Base-by-base conservation (phyloP, 371 early-diverging fungal genomes). In the Umbelopsis sp. region DNA sequence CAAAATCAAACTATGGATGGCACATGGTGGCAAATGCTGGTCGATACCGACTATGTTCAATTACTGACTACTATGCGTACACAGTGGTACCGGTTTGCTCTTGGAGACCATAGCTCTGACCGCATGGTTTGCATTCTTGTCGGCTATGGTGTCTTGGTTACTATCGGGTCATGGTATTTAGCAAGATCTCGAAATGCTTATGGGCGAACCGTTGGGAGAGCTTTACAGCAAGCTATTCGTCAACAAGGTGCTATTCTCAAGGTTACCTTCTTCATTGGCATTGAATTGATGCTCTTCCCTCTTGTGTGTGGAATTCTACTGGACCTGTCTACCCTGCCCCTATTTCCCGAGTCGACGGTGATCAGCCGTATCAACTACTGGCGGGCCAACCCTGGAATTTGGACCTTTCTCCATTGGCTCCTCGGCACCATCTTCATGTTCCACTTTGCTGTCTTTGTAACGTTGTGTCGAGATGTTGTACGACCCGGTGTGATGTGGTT, bases 401-500 rank as follows among this genome's bases (percentile, higher is more conserved):
- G 89, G 9, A 77, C 82, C 44, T 90, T 94, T 68, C 73, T 94
- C 65, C 96, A 96, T 74, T 97, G 96, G 98, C 88, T 97, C 67
- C 72, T 90, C 5, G 98, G 98, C 0, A 95, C 98, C 2, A 86
- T 88, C 12, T 96, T 96, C 69, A 93, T 97, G 94, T 94, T 94
- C 74, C 89, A 93, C 67, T 93, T 97, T 80, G 92, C 98, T 4
- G 80, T 88, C 20, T 95, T 95, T 75, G 90, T 98, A 14, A 74
- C 91, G 12, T 79, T 87, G 38, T 91, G 94, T 25, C 88, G 97
- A 35, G 88, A 90, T 48, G 83, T 94, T 4, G 88, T 96, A 8
- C 91, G 97, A 6, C 93, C 93, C 0, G 97, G 97, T 20, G 94
- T 97, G 25, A 88, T 97, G 86, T 97, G 97, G 96, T 97, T 97